Evolutionary conservation across 176 grass and related monocot species (phyloP).

Genomic region (Cenchrus americanus): DNA sequence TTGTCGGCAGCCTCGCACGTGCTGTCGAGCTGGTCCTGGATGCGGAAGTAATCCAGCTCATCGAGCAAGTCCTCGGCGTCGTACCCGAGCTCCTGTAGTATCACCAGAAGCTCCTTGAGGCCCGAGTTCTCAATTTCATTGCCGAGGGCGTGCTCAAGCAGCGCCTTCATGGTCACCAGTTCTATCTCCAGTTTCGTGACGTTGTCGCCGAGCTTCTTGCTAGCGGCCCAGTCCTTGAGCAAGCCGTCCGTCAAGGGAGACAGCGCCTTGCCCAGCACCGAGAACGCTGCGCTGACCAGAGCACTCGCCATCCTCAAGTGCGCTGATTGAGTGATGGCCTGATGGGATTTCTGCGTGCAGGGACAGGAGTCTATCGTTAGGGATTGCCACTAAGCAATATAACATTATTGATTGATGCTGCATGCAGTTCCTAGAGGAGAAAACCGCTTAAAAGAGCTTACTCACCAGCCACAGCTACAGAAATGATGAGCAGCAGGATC

Average conservation of each 20-base stretch:
- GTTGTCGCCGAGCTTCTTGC: background rate
- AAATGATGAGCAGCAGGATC: too few relatives aligned
- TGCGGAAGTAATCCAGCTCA: background rate
- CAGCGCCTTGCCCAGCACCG: background rate
- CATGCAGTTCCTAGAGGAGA: too few relatives aligned
- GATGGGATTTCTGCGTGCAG: too few relatives aligned
- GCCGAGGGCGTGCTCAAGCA: background rate
- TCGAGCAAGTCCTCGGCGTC: too few relatives aligned
- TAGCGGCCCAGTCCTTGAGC: constrained; percentile 4
- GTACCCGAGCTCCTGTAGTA: background rate
- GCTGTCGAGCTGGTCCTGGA: too few relatives aligned
- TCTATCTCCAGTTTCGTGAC: background rate
- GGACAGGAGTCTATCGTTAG: too few relatives aligned
- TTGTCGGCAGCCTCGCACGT: too few relatives aligned
- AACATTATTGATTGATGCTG: too few relatives aligned
- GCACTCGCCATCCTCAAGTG: background rate
- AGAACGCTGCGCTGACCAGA: background rate
- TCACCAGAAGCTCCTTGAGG: background rate
- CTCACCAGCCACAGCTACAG: too few relatives aligned
- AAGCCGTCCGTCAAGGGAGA: background rate
- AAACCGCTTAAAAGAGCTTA: too few relatives aligned
- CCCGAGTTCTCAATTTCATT: background rate
- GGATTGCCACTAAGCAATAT: too few relatives aligned
- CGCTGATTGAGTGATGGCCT: too few relatives aligned
- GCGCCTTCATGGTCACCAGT: background rate